Base-by-base conservation (phyloP, 2,329 filamentous ascomycete species). In the Botryotinia calthae region DNA sequence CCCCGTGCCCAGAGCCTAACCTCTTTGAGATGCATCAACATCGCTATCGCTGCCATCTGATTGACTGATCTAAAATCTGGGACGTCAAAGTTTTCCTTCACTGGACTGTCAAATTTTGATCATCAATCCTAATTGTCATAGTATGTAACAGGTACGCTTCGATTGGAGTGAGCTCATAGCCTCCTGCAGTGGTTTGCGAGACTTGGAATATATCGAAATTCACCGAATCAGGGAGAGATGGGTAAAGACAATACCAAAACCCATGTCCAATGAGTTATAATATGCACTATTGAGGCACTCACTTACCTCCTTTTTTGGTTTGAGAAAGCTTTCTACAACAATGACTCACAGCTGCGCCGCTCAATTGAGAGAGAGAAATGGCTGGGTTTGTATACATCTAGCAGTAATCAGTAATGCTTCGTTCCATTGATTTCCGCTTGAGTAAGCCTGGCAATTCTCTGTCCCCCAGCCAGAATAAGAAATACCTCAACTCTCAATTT, bases 11-110 rank as follows among this genome's bases (percentile, higher is more conserved):
- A 25, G 44, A 14, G 34, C n/a, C 34, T 66, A 18, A 46, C 34
- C n/a, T 51, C 4, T 51, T 25, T 20, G 7, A 44, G n/a, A 28
- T 64, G n/a, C 59, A 42, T 64, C 58, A 51, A 22, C 25, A 14
- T 51, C 61, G 28, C 37, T 66, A 66, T 65, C 61, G 37, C 37
- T 37, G 46, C 48, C n/a, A n/a, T 71, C 44, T 66, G 69, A 71
- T 71, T 71, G 69, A 71, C 9, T 40, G 61, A 51, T 71, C 28
- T 12, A 28, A 64, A 64, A 1, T 42, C 14, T 7, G 9, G 2
- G 54, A 67, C 31, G 65, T 67, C 37, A 42, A 28, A 31, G 65
- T 25, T 16, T 67, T 7, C 31, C 12, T 10, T 67, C 48, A 67
- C 25, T 42, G 64, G 48, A 56, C 20, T 37, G 48, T 54, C 14